These are phyloP conservation scores for Suillus clintonianus DNA, from an alignment of 768 basidiomycete genomes.

Conservation along the genomic window DNA sequence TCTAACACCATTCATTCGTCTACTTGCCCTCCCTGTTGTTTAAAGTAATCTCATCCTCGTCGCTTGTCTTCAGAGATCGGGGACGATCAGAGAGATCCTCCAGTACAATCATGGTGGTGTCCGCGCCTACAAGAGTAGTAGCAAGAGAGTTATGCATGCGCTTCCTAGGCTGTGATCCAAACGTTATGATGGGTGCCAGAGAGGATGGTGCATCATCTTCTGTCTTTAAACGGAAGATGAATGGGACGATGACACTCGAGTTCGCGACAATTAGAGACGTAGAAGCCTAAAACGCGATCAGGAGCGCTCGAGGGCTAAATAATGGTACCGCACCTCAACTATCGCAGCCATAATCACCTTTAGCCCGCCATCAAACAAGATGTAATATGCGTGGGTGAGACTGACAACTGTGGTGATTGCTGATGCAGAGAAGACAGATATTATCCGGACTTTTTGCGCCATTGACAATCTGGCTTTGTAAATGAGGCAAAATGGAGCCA, in stretches of 20 bases:
- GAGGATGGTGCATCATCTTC: not conserved
- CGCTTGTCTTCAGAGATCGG: not conserved
- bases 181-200: not conserved
- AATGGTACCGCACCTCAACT: not conserved
- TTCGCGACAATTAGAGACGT: not conserved
- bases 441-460: slow-evolving; percentile 40
- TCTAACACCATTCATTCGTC: too few relatives aligned
- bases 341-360: not conserved
- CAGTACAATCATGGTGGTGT: not conserved
- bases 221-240: not conserved
- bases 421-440: slow-evolving; percentile 53
- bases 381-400: slow-evolving; percentile 43
- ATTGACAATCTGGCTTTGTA: slow-evolving; percentile 41
- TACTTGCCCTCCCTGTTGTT: not conserved
- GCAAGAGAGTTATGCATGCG: not conserved
- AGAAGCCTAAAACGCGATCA: not conserved
- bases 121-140: not conserved
- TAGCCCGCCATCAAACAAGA: slow-evolving; percentile 8
- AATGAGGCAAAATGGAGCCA: slow-evolving; percentile 48
- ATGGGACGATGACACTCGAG: not conserved
- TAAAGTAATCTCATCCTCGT: not conserved
- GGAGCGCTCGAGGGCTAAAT: not conserved
- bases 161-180: not conserved
- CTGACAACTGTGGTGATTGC: slow-evolving; percentile 49
- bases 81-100: not conserved